These are phyloP conservation scores for Aspergillus homomorphus DNA, from an alignment of 495 filamentous ascomycete species.

Conservation along the genomic window DNA sequence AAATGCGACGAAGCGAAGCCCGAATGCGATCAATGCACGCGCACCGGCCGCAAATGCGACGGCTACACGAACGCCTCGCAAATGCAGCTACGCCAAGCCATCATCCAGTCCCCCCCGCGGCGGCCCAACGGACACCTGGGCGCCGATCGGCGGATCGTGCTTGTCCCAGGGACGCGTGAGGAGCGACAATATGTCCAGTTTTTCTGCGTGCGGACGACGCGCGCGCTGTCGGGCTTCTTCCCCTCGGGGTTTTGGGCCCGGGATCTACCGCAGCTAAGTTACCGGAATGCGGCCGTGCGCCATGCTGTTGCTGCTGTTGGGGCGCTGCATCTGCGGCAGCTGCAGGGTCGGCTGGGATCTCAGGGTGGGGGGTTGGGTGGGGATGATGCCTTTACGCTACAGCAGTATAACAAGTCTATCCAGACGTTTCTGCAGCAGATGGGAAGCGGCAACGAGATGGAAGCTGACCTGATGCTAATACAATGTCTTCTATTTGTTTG, in stretches of 20 bases:
- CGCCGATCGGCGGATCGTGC: conserved; percentile 15
- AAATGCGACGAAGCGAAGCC: conserved; percentile 64
- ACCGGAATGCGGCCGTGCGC: conserved; percentile 14
- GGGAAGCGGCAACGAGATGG: neutral
- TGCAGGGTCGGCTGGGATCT: neutral
- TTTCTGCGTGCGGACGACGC: conserved; percentile 11
- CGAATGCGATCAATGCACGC: conserved; percentile 45
- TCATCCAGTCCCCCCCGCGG: neutral
- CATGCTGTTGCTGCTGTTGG: conserved; percentile 19
- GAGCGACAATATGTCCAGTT: conserved; percentile 17
- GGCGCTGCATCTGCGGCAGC: conserved; percentile 4
- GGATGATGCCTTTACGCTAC: conserved; percentile 7
- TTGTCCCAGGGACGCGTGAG: conserved; percentile 11
- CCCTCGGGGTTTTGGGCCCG: conserved; percentile 16
- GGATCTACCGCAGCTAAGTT: conserved; percentile 17
- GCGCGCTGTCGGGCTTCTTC: conserved; percentile 14
- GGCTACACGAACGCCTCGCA: conserved; percentile 16
- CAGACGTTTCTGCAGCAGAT: conserved; percentile 22
- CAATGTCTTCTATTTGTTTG: conserved; percentile 30
- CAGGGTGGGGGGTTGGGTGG: neutral
- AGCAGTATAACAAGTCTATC: conserved; percentile 23
- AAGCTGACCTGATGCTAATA: conserved; percentile 21
- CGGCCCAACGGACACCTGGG: neutral
- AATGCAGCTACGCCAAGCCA: conserved; percentile 10
- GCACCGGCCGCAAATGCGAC: conserved; percentile 18